Conservation (phyloP, 2,329 filamentous ascomycete species). For the Stagonosporopsis cucurbitacearum region DNA sequence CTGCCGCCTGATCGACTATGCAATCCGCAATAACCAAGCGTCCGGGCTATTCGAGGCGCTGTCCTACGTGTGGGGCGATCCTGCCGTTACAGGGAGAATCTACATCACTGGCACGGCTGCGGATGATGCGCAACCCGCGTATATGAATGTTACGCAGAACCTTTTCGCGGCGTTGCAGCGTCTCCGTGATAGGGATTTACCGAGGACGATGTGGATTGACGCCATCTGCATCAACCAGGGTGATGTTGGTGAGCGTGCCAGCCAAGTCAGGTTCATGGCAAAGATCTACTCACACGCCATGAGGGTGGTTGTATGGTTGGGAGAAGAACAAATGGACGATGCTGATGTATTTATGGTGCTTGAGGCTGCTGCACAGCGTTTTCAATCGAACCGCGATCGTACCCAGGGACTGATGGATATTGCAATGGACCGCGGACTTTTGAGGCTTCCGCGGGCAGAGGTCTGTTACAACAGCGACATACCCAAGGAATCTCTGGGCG, state of each 20-base stretch:
- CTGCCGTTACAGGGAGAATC: background rate
- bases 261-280: constrained; percentile 21
- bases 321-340: background rate
- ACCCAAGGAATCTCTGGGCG: background rate
- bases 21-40: background rate
- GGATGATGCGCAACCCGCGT: no score
- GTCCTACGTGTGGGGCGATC: constrained; percentile 6
- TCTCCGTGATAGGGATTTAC: background rate
- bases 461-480: background rate
- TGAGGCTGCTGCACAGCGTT: background rate
- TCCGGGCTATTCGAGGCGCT: constrained; percentile 2
- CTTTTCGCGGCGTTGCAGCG: background rate
- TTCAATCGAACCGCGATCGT: background rate
- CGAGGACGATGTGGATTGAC: constrained; percentile 18
- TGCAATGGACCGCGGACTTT: no score
- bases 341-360: background rate
- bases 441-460: no score
- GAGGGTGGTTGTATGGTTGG: constrained; percentile 20
- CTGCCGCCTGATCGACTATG: background rate
- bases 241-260: constrained; percentile 4
- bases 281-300: constrained; percentile 16
- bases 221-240: constrained; percentile 25
- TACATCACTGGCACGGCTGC: background rate
- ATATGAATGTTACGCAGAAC: background rate
- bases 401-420: no score